Evolutionary conservation across 2,329 filamentous ascomycete species (phyloP).

Genomic region (Arthrobotrys conoides): DNA sequence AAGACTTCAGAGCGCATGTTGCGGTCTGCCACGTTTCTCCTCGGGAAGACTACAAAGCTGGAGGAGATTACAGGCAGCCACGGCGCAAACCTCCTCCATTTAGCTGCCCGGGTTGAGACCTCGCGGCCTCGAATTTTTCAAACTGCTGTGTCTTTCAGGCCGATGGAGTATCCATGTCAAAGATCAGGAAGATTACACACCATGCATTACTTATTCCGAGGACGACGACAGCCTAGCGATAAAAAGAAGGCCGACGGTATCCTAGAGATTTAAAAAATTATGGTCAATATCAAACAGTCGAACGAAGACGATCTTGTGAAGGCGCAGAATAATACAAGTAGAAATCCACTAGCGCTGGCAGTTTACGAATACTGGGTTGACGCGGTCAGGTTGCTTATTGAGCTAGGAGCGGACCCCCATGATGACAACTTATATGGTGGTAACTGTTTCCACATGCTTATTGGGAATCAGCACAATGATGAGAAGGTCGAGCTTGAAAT

Average conservation of each 20-base stretch:
- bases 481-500: conserved; percentile 3
- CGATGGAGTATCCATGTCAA: conserved; percentile 18
- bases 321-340: not conserved
- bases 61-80: not conserved
- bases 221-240: not conserved
- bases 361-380: conserved; percentile 19
- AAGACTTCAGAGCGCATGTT: not conserved
- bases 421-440: not conserved
- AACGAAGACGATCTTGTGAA: conserved; percentile 24
- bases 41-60: not conserved
- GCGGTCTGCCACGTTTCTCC: conserved; percentile 5
- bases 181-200: not conserved
- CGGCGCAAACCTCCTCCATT: conserved; percentile 8
- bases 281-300: conserved; percentile 24
- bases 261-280: conserved; percentile 17
- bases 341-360: conserved; percentile 19
- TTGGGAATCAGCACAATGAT: too few relatives aligned
- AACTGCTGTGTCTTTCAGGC: conserved; percentile 24
- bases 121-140: conserved; percentile 35
- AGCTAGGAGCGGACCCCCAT: conserved; percentile 31
- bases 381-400: conserved; percentile 15
- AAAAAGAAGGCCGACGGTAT: not conserved
- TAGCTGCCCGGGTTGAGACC: conserved; percentile 25
- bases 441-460: conserved; percentile 1
- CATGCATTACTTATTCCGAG: conserved; percentile 28